A percentile compares a stretch with the other conserved stretches of the same genome.
Conservation (phyloP, 2,329 filamentous ascomycete genomes). For the Alternaria solani region DNA sequence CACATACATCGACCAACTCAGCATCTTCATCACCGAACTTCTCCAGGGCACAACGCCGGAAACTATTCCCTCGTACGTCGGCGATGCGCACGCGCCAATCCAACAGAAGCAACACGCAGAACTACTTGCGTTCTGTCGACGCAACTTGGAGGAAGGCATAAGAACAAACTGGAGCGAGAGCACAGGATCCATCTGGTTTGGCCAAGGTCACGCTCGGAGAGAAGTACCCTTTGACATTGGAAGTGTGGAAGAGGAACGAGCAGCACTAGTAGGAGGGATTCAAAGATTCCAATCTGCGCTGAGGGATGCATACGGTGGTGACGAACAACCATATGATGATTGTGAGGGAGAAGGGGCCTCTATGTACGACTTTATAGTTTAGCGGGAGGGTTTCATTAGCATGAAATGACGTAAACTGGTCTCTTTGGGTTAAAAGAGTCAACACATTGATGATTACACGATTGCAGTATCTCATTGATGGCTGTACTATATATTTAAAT, state of each 20-base stretch:
- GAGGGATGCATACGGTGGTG: constrained; percentile 3
- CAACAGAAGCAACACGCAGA: constrained; percentile 9
- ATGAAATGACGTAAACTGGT: constrained; percentile 4
- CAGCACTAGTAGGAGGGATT: constrained; percentile 18
- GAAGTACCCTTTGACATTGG: constrained; percentile 54
- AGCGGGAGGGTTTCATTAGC: constrained; percentile 30
- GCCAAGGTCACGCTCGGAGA: constrained; percentile 54
- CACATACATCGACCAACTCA: constrained; percentile 52
- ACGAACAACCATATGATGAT: neutral
- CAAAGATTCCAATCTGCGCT: neutral
- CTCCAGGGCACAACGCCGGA: constrained; percentile 35
- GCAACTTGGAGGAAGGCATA: constrained; percentile 56
- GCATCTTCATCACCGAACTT: constrained; percentile 40
- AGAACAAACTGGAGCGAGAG: constrained; percentile 56
- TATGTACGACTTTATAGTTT: constrained; percentile 23
- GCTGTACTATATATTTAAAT: neutral
- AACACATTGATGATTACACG: neutral
- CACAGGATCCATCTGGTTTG: constrained; percentile 54
- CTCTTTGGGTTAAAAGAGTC: neutral
- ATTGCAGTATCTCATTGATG: neutral
- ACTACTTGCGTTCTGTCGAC: constrained; percentile 42
- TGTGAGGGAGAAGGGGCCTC: neutral
- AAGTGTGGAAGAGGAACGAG: constrained; percentile 38
- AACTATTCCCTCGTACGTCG: constrained; percentile 24
- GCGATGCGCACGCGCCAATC: constrained; percentile 14